Conservation (phyloP, 2,329 filamentous ascomycete species). For the Pseudofabraea citricarpa region DNA sequence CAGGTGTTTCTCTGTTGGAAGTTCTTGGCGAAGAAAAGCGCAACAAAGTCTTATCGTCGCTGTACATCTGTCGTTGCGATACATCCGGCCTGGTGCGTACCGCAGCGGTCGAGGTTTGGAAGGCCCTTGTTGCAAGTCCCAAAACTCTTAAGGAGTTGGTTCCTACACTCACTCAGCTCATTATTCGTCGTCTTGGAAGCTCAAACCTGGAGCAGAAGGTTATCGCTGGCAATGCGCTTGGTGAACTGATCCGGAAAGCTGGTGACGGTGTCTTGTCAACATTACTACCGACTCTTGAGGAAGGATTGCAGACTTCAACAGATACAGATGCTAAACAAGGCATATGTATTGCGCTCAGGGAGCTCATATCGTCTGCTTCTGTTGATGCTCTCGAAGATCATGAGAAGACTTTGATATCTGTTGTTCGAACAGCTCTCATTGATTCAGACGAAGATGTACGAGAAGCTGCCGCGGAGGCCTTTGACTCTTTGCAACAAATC, state of each 20-base stretch:
- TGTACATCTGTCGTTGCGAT: constrained; percentile 97
- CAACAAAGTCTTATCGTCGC: constrained; percentile 92
- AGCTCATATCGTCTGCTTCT: constrained; percentile 85
- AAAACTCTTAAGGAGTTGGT: constrained; percentile 92
- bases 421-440: constrained; percentile 87
- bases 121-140: constrained; percentile 88
- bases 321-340: constrained; percentile 94
- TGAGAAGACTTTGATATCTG: constrained; percentile 90
- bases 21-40: constrained; percentile 93
- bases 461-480: constrained; percentile 94
- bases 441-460: constrained; percentile 86
- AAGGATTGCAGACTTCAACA: constrained; percentile 80
- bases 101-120: constrained; percentile 92
- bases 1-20: constrained; percentile 88
- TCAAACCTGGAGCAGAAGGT: constrained; percentile 98
- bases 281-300: constrained; percentile 85
- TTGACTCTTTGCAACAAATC: constrained; percentile 90
- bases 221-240: constrained; percentile 94
- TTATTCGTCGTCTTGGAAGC: constrained; percentile 89
- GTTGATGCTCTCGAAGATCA: constrained; percentile 88
- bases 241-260: constrained; percentile 94
- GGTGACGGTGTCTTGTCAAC: constrained; percentile 88
- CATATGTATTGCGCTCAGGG: constrained; percentile 92
- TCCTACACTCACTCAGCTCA: constrained; percentile 87
- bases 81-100: constrained; percentile 87